A percentile compares a stretch with the other conserved stretches of the same genome.
Evolutionary conservation across 2,329 filamentous ascomycete genomes (phyloP).

Genomic region (Chaetothyriales sp.): DNA sequence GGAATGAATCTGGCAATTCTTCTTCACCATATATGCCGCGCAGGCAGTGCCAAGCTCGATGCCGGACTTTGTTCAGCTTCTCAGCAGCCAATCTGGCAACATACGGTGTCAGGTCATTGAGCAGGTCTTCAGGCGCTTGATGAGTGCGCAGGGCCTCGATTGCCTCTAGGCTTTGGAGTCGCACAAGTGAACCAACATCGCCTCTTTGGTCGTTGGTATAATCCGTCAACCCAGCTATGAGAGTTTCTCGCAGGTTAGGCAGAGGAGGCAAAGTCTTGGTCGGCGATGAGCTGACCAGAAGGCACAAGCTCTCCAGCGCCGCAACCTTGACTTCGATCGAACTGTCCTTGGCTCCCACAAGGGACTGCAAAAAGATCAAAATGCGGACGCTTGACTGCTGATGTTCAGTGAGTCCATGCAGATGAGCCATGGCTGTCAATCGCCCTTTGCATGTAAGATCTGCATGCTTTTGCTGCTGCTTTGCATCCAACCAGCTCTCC

Average conservation of each 20-base stretch:
- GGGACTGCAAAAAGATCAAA: constrained; percentile 3
- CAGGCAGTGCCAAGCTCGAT: constrained; percentile 33
- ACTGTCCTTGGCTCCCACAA: constrained; percentile 9
- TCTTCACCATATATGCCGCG: constrained; percentile 20
- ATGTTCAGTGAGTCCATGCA: constrained; percentile 17
- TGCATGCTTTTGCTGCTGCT: constrained; percentile 23
- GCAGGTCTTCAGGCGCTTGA: not conserved
- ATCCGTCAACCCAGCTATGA: constrained; percentile 49
- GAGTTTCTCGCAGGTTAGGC: constrained; percentile 9
- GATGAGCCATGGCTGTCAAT: constrained; percentile 28
- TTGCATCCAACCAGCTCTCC: constrained; percentile 25
- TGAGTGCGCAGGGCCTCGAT: constrained; percentile 30
- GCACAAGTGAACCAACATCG: constrained; percentile 75
- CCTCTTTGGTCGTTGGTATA: constrained; percentile 82
- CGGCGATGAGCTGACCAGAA: constrained; percentile 2
- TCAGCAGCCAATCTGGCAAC: constrained; percentile 62
- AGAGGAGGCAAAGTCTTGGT: constrained; percentile 1
- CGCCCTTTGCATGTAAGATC: constrained; percentile 29
- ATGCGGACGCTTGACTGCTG: constrained; percentile 1
- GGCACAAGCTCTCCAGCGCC: constrained; percentile 11
- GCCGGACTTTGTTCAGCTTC: constrained; percentile 75
- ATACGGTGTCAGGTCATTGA: constrained; percentile 17
- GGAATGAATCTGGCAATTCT: constrained; percentile 16
- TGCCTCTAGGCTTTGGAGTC: constrained; percentile 60
- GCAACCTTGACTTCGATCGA: constrained; percentile 15